These are phyloP conservation scores for Alternaria ethzedia DNA, from an alignment of 2,329 filamentous ascomycete species.

Conservation along the genomic window DNA sequence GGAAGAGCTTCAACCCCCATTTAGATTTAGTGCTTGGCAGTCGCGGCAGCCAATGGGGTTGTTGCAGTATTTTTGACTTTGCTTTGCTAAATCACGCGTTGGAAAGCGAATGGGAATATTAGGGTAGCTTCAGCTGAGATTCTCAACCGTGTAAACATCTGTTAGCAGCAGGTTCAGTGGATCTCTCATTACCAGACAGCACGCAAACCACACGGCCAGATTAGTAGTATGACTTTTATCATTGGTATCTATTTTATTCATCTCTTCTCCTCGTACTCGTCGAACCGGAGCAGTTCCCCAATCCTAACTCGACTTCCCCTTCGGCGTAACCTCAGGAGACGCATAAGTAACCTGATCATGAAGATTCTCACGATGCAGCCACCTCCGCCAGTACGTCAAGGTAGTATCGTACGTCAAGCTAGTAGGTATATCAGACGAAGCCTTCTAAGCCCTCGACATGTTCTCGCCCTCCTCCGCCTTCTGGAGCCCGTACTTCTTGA, in stretches of 20 bases:
- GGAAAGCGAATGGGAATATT: fast-evolving
- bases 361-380: not conserved
- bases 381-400: not conserved
- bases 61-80: not conserved
- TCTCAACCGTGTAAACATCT: too few relatives aligned
- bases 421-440: not conserved
- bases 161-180: too few relatives aligned
- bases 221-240: not conserved
- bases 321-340: not conserved
- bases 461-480: slow-evolving; percentile 46
- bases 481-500: slow-evolving; percentile 54
- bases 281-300: too few relatives aligned
- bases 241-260: not conserved
- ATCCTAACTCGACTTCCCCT: not conserved
- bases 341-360: not conserved
- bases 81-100: too few relatives aligned
- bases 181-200: too few relatives aligned
- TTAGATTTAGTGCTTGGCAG: not conserved
- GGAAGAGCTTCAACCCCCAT: not conserved
- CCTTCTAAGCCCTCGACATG: slow-evolving; percentile 30
- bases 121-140: not conserved
- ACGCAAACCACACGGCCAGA: fast-evolving
- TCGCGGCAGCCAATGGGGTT: not conserved
- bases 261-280: not conserved
- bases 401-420: not conserved